A percentile compares a stretch with the other conserved stretches of the same genome.
Evolutionary conservation across 2,329 filamentous ascomycete genomes (phyloP).

Genomic region (Phaeoacremonium minimum): DNA sequence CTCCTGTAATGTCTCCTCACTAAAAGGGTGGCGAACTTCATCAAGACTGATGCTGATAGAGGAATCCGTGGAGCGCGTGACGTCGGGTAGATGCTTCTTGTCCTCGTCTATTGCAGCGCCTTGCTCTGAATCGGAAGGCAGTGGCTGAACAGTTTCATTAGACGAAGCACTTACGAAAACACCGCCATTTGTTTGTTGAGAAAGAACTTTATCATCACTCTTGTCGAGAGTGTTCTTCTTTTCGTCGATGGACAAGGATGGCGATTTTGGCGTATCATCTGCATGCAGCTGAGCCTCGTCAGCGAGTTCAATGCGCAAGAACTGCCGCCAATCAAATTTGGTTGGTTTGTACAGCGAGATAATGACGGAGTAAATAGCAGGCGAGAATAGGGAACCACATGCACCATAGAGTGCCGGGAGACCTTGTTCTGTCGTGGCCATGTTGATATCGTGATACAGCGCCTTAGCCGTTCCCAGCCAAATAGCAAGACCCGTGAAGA

Average conservation of each 20-base stretch:
- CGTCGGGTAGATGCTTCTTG: conserved; percentile 1
- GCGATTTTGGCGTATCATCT: background rate
- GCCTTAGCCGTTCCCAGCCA: conserved; percentile 36
- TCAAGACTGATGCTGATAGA: conserved; percentile 21
- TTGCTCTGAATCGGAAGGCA: conserved; percentile 1
- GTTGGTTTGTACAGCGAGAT: conserved; percentile 34
- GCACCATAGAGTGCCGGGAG: conserved; percentile 39
- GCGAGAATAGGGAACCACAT: conserved; percentile 38
- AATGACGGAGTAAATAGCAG: conserved; percentile 37
- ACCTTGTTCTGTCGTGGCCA: conserved; percentile 31
- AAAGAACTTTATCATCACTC: background rate
- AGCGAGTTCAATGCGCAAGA: conserved; percentile 39
- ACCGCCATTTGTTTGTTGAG: background rate
- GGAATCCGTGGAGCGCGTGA: background rate
- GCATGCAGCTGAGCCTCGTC: conserved; percentile 25
- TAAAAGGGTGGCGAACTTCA: conserved; percentile 37
- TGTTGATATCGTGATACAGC: conserved; percentile 31
- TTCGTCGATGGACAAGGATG: conserved; percentile 1
- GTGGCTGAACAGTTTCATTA: background rate
- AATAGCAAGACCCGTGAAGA: conserved; percentile 33
- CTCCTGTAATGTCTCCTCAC: conserved; percentile 23
- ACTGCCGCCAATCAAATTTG: conserved; percentile 28
- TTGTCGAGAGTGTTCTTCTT: conserved; percentile 2
- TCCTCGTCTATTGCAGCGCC: background rate
- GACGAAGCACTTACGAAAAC: background rate